Conservation (phyloP, 257 asterid genomes). For the Solanum sitiens region DNA sequence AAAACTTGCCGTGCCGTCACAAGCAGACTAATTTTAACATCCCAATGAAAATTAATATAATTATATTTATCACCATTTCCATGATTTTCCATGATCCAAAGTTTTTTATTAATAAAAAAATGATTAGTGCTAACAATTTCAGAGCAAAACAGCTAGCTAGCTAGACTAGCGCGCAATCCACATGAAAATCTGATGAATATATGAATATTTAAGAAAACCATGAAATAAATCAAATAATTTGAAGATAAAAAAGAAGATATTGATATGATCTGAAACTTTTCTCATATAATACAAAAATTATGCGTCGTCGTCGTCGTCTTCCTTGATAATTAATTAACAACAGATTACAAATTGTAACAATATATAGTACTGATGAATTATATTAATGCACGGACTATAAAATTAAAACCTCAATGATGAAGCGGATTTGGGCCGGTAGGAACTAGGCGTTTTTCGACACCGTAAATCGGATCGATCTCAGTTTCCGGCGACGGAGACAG, state of each 20-base stretch:
- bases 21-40: not conserved
- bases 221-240: not conserved
- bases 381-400: not conserved
- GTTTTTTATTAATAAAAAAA: not conserved
- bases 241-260: not conserved
- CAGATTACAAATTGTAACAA: not conserved
- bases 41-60: not conserved
- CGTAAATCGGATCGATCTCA: conserved; percentile 54
- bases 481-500: conserved; percentile 12
- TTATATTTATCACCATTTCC: not conserved
- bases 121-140: not conserved
- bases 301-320: not conserved
- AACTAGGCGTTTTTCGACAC: conserved; percentile 64
- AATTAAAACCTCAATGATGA: conserved; percentile 42
- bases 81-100: not conserved
- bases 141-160: not conserved
- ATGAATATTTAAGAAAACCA: not conserved
- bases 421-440: conserved; percentile 88
- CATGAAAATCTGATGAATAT: not conserved
- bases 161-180: not conserved
- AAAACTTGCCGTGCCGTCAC: not conserved
- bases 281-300: not conserved
- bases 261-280: not conserved
- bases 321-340: not conserved
- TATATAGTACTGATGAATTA: not conserved